Evolutionary conservation across 768 basidiomycete species (phyloP).

Genomic region (Imleria badia): DNA sequence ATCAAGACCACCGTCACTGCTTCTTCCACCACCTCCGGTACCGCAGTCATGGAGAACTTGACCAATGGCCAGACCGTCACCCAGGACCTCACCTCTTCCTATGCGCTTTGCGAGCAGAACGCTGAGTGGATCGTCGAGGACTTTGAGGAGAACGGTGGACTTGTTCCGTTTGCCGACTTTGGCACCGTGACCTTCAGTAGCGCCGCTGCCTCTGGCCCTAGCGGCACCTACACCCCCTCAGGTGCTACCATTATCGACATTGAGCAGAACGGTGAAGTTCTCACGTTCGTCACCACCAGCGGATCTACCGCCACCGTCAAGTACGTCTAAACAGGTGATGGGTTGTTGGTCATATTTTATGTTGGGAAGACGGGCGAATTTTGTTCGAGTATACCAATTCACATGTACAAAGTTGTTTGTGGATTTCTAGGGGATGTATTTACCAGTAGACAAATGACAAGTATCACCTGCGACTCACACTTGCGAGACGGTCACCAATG

Average conservation of each 20-base stretch:
- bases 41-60: constrained; percentile 18
- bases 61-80: constrained; percentile 10
- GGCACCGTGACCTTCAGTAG: constrained; percentile 18
- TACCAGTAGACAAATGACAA: neutral
- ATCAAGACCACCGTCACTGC: constrained; percentile 18
- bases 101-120: constrained; percentile 15
- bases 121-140: constrained; percentile 29
- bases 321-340: constrained; percentile 1
- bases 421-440: neutral
- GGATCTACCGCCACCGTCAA: constrained; percentile 1
- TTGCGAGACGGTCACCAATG: neutral
- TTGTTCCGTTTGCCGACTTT: constrained; percentile 18
- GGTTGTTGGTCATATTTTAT: neutral
- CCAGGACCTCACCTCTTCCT: constrained; percentile 7
- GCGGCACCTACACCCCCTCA: constrained; percentile 6
- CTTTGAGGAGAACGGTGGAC: neutral
- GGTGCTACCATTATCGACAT: constrained; percentile 15
- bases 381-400: neutral
- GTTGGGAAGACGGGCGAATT: too few species aligned
- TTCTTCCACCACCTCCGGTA: constrained; percentile 19
- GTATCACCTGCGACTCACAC: neutral
- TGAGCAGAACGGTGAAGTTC: constrained; percentile 1
- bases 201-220: constrained; percentile 8
- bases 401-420: neutral
- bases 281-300: constrained; percentile 12